Conservation (phyloP, 2,329 filamentous ascomycete species). For the Trichoderma gracile region DNA sequence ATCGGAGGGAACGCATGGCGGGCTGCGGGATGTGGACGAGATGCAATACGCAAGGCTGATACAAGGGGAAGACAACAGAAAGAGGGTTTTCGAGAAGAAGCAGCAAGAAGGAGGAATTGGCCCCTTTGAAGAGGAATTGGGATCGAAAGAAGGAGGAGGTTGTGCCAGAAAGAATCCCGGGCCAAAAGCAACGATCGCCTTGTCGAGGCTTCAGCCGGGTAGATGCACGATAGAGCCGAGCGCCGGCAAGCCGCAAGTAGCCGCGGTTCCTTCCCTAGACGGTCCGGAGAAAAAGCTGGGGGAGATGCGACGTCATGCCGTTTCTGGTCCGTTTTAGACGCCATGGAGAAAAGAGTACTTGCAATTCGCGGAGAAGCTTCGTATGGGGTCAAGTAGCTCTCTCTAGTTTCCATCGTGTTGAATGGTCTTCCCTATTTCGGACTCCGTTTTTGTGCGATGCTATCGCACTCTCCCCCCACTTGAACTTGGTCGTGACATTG, state of each 20-base stretch:
- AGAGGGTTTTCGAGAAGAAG: too few species aligned
- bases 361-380: not conserved
- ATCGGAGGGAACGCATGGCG: constrained; percentile 58
- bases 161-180: too few species aligned
- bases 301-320: constrained; percentile 17
- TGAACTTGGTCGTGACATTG: not conserved
- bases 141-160: constrained; percentile 15
- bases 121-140: constrained; percentile 24
- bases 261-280: constrained; percentile 7
- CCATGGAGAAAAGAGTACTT: not conserved
- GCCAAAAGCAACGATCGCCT: not conserved
- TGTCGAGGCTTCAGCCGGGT: constrained; percentile 9
- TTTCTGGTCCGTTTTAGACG: constrained; percentile 8
- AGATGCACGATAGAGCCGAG: constrained; percentile 14
- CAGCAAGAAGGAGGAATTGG: not conserved
- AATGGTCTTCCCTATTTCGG: not conserved
- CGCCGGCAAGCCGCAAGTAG: constrained; percentile 23
- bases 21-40: constrained; percentile 13
- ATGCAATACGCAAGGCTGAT: too few species aligned
- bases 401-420: too few species aligned
- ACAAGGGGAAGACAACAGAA: too few species aligned
- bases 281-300: too few species aligned
- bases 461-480: not conserved
- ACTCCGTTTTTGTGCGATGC: not conserved
- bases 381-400: not conserved